phyloP scores from a whole-genome alignment of 2,329 filamentous ascomycete species.

The Cercospora zeina region DNA sequence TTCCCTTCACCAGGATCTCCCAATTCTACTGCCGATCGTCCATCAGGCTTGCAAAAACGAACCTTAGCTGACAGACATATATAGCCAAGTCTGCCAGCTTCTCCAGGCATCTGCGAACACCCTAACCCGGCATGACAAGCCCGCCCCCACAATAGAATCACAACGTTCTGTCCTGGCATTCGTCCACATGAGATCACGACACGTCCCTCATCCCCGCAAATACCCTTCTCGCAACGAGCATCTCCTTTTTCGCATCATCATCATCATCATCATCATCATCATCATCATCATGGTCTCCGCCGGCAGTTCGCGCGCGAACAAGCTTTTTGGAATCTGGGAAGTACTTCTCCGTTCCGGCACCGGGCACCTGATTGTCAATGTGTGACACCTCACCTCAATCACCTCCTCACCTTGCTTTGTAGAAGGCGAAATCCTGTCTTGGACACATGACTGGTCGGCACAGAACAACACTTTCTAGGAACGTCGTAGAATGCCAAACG shows the following conservation, averaged over 20 bases:
- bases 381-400: too few species aligned
- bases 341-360: too few species aligned
- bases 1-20: constrained; percentile 11
- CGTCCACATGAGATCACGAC: constrained; percentile 12
- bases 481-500: background rate
- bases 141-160: background rate
- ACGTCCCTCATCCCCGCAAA: too few species aligned
- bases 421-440: background rate
- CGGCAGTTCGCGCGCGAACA: background rate
- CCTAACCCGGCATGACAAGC: constrained; percentile 7
- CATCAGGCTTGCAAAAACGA: background rate
- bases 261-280: too few species aligned
- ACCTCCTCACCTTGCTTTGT: too few species aligned
- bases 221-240: background rate
- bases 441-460: background rate
- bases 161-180: too few species aligned
- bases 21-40: background rate
- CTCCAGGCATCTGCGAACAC: constrained; percentile 9
- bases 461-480: background rate
- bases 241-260: too few species aligned
- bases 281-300: too few species aligned
- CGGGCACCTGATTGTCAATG: too few species aligned
- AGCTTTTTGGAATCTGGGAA: too few species aligned
- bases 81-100: constrained; percentile 15
- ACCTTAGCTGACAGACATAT: background rate